Conservation (phyloP, 352 stramenopile species). For the Phytophthora constricta region DNA sequence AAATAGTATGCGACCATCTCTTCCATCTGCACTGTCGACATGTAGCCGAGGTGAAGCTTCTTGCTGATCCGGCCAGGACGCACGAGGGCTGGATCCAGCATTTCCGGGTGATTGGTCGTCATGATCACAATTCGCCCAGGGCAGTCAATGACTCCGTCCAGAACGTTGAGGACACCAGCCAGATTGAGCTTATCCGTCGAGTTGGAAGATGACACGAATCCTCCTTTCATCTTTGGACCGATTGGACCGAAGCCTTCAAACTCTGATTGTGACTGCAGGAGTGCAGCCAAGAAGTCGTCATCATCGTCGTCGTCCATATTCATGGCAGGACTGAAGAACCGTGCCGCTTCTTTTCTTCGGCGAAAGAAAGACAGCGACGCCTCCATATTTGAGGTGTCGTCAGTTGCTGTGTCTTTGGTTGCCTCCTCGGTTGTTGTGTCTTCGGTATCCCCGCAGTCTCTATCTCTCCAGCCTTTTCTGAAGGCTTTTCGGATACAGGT, state of each 20-base stretch:
- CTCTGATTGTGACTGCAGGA: slow-evolving; percentile 34
- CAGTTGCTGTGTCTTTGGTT: slow-evolving; percentile 22
- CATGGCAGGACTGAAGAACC: slow-evolving; percentile 3
- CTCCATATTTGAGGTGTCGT: slow-evolving; percentile 15
- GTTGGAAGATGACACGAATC: slow-evolving; percentile 46
- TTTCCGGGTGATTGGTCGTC: slow-evolving; percentile 89
- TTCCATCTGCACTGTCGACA: slow-evolving; percentile 44
- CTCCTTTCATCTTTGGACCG: slow-evolving; percentile 25
- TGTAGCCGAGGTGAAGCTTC: slow-evolving; percentile 73
- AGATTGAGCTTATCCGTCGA: slow-evolving; percentile 76
- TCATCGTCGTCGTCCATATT: slow-evolving; percentile 15
- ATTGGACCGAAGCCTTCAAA: slow-evolving; percentile 31
- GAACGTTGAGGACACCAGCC: slow-evolving; percentile 87
- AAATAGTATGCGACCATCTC: slow-evolving; percentile 75
- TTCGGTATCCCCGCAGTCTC: slow-evolving; percentile 4
- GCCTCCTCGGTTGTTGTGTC: slow-evolving; percentile 53
- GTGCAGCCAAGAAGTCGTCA: slow-evolving; percentile 26
- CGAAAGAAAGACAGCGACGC: not conserved
- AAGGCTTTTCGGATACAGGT: not conserved
- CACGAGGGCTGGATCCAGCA: slow-evolving; percentile 84
- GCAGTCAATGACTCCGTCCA: slow-evolving; percentile 89
- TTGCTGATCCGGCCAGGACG: slow-evolving; percentile 89
- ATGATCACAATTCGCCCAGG: slow-evolving; percentile 85
- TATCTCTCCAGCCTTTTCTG: no score
- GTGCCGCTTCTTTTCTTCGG: not conserved